Evolutionary conservation across 2,329 filamentous ascomycete genomes (phyloP).

Genomic region (Fusarium falciforme): DNA sequence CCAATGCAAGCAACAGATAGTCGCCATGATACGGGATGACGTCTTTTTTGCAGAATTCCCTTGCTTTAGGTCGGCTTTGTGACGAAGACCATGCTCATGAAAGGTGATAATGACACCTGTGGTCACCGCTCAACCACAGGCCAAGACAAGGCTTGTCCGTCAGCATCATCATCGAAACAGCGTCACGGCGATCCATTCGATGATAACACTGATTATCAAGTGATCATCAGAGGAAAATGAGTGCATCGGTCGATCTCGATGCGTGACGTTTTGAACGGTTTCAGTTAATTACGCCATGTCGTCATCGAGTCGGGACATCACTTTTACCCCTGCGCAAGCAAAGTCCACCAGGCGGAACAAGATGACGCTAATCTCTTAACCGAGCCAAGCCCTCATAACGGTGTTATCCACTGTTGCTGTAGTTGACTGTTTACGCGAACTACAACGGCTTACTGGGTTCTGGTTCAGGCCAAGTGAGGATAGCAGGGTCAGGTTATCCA

Average conservation of each 20-base stretch:
- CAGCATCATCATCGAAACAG: not conserved
- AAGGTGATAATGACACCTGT: not conserved
- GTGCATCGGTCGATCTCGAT: not conserved
- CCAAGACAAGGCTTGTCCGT: not conserved
- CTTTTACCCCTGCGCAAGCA: not conserved
- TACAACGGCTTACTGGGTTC: not conserved
- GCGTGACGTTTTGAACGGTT: not conserved
- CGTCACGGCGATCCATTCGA: not conserved
- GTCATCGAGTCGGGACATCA: not conserved
- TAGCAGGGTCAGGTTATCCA: not conserved
- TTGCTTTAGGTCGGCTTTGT: not conserved
- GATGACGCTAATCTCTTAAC: not conserved
- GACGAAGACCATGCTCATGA: not conserved
- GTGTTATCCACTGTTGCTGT: not conserved
- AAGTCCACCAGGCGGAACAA: not conserved
- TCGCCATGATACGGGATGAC: conserved; percentile 3
- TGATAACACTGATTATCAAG: not conserved
- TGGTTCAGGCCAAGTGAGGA: not conserved
- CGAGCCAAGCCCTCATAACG: not conserved
- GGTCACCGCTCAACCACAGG: not conserved
- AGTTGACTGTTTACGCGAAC: not conserved
- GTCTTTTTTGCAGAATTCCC: not conserved
- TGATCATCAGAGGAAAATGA: not conserved
- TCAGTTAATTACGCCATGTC: not conserved
- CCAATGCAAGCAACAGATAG: not conserved